Evolutionary conservation across 441 rosid species (phyloP).

Genomic region (Jatropha podagrica): DNA sequence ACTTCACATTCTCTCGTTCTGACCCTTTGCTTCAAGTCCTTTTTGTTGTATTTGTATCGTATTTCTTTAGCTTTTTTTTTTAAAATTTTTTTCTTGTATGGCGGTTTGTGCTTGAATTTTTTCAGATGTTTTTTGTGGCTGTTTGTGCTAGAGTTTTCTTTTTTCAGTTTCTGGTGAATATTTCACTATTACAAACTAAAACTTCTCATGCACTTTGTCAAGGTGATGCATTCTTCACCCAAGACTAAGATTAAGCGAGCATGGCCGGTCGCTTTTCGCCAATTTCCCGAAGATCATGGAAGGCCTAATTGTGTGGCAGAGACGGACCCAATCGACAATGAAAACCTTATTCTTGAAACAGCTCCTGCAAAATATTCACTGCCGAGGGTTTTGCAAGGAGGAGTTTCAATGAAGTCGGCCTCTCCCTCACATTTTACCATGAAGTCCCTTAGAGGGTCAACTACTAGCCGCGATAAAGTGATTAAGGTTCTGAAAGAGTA

Average conservation of each 20-base stretch:
- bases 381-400: not conserved
- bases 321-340: not conserved
- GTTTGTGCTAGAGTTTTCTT: too few relatives aligned
- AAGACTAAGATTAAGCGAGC: not conserved
- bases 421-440: not conserved
- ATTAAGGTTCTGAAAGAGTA: conserved; percentile 57
- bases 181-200: too few relatives aligned
- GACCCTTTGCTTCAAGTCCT: too few relatives aligned
- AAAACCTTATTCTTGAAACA: not conserved
- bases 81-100: not conserved
- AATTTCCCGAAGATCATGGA: conserved; percentile 54
- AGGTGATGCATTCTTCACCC: not conserved
- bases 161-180: not conserved
- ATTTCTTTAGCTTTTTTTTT: not conserved
- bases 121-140: not conserved
- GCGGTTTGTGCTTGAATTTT: too few relatives aligned
- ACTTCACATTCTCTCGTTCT: too few relatives aligned
- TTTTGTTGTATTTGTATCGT: not conserved
- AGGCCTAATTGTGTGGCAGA: conserved; percentile 2
- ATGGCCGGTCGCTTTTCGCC: conserved; percentile 23
- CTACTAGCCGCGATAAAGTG: conserved; percentile 37
- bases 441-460: conserved; percentile 3
- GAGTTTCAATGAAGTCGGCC: not conserved
- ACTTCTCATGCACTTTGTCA: not conserved
- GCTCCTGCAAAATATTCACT: not conserved